phyloP scores from a whole-genome alignment of 2,329 filamentous ascomycete genomes.

The Epicoccum sorghinum region DNA sequence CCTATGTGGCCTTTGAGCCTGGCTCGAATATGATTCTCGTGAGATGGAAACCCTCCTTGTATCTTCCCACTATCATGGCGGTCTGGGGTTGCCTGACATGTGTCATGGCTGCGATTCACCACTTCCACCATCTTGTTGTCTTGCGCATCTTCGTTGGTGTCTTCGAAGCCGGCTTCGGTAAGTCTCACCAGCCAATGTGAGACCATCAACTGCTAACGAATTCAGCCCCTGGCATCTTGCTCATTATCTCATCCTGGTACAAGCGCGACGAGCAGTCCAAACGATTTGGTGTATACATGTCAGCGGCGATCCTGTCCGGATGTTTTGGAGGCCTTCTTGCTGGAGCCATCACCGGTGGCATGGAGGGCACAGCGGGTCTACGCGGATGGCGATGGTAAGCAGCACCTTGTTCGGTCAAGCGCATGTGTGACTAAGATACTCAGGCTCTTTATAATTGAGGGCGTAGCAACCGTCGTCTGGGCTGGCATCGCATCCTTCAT shows the following conservation, averaged over 20 bases:
- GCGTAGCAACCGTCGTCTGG: constrained; percentile 52
- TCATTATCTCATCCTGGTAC: constrained; percentile 65
- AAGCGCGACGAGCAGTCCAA: constrained; percentile 63
- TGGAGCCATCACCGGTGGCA: constrained; percentile 55
- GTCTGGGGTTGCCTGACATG: constrained; percentile 60
- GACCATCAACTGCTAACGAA: background rate
- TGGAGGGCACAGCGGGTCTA: constrained; percentile 55
- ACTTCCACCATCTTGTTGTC: constrained; percentile 56
- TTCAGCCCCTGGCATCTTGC: constrained; percentile 59
- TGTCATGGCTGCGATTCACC: constrained; percentile 58
- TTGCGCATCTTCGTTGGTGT: constrained; percentile 62
- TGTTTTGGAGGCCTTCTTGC: constrained; percentile 60
- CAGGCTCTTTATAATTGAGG: constrained; percentile 17
- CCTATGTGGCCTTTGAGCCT: constrained; percentile 60
- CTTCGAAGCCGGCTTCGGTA: constrained; percentile 58
- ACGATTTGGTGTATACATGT: constrained; percentile 63
- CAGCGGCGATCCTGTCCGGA: constrained; percentile 62
- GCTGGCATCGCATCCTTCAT: constrained; percentile 54
- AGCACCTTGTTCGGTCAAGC: rapidly evolving
- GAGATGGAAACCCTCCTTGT: constrained; percentile 57
- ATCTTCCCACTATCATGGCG: constrained; percentile 58
- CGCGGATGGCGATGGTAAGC: constrained; percentile 59
- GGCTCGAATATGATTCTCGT: constrained; percentile 62
- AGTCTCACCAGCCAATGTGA: background rate
- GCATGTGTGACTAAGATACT: background rate